phyloP scores from a whole-genome alignment of 257 asterid genomes.

The Solanum sitiens region DNA sequence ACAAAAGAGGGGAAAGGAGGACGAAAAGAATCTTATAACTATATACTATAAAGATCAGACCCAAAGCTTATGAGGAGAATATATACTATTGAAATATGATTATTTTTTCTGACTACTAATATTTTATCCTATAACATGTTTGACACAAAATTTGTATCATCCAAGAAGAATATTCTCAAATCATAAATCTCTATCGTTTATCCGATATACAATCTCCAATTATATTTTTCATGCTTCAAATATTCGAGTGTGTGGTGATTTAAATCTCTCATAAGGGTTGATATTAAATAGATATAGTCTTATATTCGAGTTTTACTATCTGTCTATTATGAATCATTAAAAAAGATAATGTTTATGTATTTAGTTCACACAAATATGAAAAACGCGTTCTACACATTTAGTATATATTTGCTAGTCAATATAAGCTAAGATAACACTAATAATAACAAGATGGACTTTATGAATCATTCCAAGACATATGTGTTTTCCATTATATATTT shows the following conservation, averaged over 20 bases:
- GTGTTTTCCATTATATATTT: not conserved
- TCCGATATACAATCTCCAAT: no score
- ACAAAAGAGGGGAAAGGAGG: not conserved
- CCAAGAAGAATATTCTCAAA: not conserved
- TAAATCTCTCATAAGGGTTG: not conserved
- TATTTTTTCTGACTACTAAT: not conserved
- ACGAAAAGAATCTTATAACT: not conserved
- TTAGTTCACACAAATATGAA: not conserved
- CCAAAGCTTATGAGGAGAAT: not conserved
- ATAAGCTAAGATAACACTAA: not conserved
- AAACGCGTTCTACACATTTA: not conserved
- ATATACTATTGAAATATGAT: not conserved
- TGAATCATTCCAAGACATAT: not conserved
- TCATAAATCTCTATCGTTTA: not conserved
- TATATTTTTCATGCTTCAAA: not conserved
- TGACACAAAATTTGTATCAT: not conserved
- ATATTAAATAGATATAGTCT: not conserved
- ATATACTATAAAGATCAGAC: not conserved
- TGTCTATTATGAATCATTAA: not conserved
- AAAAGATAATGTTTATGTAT: not conserved
- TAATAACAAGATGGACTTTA: not conserved
- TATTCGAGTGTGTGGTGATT: accelerated
- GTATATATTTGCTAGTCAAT: not conserved
- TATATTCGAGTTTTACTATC: not conserved
- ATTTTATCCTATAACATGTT: not conserved